Percentiles rank a stretch among this genome's conserved stretches.
These are phyloP conservation scores for Daldinia concentrica DNA, from an alignment of 495 filamentous ascomycete species.

Conservation along the genomic window DNA sequence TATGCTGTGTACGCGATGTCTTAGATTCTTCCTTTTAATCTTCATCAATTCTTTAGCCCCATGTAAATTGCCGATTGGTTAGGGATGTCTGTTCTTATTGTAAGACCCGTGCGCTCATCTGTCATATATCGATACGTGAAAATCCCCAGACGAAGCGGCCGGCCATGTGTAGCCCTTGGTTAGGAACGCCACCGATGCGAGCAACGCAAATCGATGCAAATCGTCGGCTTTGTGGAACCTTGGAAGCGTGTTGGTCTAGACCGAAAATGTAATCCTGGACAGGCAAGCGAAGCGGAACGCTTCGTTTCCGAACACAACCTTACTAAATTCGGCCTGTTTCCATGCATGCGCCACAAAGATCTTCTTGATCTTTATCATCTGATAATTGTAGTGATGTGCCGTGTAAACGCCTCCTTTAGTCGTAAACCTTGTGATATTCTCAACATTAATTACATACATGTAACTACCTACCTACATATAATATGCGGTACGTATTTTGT, in stretches of 20 bases:
- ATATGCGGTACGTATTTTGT: neutral
- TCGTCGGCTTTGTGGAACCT: constrained; percentile 50
- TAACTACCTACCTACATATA: too few species aligned
- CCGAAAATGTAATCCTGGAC: constrained; percentile 18
- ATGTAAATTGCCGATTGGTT: neutral
- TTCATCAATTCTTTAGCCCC: neutral
- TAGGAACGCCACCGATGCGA: constrained; percentile 42
- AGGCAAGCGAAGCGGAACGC: constrained; percentile 31
- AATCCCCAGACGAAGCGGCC: neutral
- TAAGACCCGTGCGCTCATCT: neutral
- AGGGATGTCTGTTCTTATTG: neutral
- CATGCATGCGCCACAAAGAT: constrained; percentile 8
- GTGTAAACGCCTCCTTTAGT: neutral
- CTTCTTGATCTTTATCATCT: constrained; percentile 3
- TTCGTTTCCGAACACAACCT: constrained; percentile 32
- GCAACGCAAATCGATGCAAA: constrained; percentile 44
- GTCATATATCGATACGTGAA: neutral
- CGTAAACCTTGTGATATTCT: neutral
- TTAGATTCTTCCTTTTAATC: neutral
- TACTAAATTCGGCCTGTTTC: constrained; percentile 2
- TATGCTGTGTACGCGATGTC: neutral
- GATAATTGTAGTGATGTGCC: neutral
- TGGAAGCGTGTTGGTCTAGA: constrained; percentile 3
- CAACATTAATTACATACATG: neutral
- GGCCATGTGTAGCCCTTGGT: constrained; percentile 2